These are phyloP conservation scores for Gyrodon lividus DNA, from an alignment of 768 basidiomycete species.

Conservation along the genomic window DNA sequence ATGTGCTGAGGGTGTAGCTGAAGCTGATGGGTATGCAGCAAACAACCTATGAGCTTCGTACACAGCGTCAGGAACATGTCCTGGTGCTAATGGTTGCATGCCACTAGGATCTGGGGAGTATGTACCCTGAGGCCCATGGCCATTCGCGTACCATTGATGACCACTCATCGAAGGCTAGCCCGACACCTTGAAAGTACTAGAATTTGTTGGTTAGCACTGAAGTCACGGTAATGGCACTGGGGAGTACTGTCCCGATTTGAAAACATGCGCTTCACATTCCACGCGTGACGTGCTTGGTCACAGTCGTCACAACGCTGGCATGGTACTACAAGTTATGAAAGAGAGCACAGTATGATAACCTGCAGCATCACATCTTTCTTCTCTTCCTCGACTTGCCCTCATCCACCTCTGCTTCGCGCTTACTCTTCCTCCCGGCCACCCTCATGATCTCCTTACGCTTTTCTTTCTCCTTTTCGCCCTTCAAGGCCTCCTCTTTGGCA, in stretches of 20 bases:
- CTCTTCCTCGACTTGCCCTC: constrained; percentile 59
- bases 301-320: not conserved
- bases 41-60: constrained; percentile 69
- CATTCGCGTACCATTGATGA: constrained; percentile 26
- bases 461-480: constrained; percentile 70
- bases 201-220: not conserved
- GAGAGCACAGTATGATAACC: not conserved
- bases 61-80: constrained; percentile 45
- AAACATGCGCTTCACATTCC: not conserved
- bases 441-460: constrained; percentile 78
- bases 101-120: constrained; percentile 11
- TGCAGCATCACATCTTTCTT: constrained; percentile 38
- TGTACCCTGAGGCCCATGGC: constrained; percentile 15
- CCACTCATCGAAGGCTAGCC: constrained; percentile 20
- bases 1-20: constrained; percentile 74
- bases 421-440: constrained; percentile 65
- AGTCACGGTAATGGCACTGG: no score
- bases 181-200: not conserved
- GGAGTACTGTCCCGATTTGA: not conserved
- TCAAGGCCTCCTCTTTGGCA: constrained; percentile 63
- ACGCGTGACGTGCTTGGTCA: not conserved
- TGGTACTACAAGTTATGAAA: no score
- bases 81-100: constrained; percentile 10
- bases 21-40: constrained; percentile 69
- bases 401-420: constrained; percentile 59